Evolutionary conservation across 305 asterid species (phyloP), one percentile per base, ranked within the genome.

Genomic region (Stenogyne calaminthoides): DNA sequence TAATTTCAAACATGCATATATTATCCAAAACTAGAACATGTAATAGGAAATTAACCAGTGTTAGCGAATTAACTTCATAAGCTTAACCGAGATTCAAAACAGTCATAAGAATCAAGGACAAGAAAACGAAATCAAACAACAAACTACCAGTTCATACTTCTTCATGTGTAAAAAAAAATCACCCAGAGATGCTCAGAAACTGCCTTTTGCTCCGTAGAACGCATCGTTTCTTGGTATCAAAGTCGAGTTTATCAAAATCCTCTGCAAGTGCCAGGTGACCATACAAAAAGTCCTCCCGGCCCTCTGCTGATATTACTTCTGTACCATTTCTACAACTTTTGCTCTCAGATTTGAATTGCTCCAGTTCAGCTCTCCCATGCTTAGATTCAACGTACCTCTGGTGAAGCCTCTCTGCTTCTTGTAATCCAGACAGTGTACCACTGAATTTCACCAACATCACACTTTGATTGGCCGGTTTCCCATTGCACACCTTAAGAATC

Each of bases 391-490:
- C 57, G 71, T 77, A 89, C 22, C 70, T 64, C 76, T 73, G 70
- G 64, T 80, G 81, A 19, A 82, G 83, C 78, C 90, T 85, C 77
- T 64, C 80, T n/a, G 92, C 95, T 65, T 89, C 89, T 74, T 63
- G 86, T 80, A 88, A 83, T 62, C 87, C 95, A 63, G 91, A 85
- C 57, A 86, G 85, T 12, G 91, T 85, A 11, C 84, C 88, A 6
- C 72, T 78, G 76, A 89, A 89, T 78, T 78, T 84, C 66, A 87
- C 90, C 77, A 84, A 73, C 85, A 87, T 74, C 62, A 82, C 79
- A 63, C 91, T 85, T 71, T 81, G 92, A 76, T 85, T 87, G n/a
- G 89, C 89, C 22, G 89, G 88, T 63, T 84, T 85, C 10, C 92
- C 92, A 46, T 77, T 78, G 78, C 82, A 77, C 52, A 88, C 85